Evolutionary conservation across 106 monocot species (phyloP), one percentile per base, ranked within the genome.

Genomic region (Dioscorea alata): DNA sequence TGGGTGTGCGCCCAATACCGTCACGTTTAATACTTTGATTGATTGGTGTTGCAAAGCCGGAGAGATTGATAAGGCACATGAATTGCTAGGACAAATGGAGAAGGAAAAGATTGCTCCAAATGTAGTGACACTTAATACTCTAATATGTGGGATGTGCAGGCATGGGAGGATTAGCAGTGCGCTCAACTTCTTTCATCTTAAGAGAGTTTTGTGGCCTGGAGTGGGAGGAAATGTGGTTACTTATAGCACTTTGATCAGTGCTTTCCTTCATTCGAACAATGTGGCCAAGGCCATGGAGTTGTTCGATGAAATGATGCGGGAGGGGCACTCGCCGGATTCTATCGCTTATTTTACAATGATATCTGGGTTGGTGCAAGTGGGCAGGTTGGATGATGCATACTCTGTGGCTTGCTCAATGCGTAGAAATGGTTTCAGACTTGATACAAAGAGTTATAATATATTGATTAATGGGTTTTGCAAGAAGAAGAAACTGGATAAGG

Each of bases 391-490:
- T 4, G 74, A 89, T 31, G 91, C 86, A 16, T 74, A 67, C 61
- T 76, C 68, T 0, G 60, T 92, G 13, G 86, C 78, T 3, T 65
- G 63, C 2, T 28, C 69, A 31, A 96, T 92, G 96, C 74, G 58
- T 60, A 72, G 71, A 18, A 69, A 72, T 33, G 95, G 88, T 12
- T 84, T 86, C 63, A 22, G 23, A 10, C 79, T 80, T 1, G 91
- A 91, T 75, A 71, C 74, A 0, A 86, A 73, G 69, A 74, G 86
- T 53, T 96, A 82, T 67, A 96, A 96, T 49, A 82, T 76, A 57
- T 67, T 96, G 57, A 83, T 96, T 17, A 70, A 72, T 57, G 91
- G 95, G 12, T 95, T 86, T 54, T 86, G 88, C 61, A 84, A 82
- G 68, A 91, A 75, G 69, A 86, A 82, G 57, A 73, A 70, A 66